phyloP scores from a whole-genome alignment of 306 rosid species.

The Rubus parviflorus region DNA sequence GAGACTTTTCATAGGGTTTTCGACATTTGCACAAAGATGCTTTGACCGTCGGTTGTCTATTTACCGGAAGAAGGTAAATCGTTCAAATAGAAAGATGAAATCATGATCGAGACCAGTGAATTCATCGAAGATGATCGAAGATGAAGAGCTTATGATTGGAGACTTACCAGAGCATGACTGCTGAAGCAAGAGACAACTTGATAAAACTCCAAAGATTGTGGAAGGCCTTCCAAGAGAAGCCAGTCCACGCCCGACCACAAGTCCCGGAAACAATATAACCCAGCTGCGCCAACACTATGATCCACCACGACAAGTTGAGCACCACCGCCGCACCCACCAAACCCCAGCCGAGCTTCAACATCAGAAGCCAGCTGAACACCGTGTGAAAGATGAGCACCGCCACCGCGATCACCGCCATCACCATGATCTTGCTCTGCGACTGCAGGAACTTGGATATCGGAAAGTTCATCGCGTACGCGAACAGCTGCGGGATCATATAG shows the following conservation, averaged over 20 bases:
- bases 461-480: conserved; percentile 75
- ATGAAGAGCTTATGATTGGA: no score
- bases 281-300: conserved; percentile 63
- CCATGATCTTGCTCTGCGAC: conserved; percentile 90
- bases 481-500: conserved; percentile 92
- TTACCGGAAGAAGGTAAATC: no score
- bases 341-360: conserved; percentile 64
- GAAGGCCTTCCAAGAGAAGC: conserved; percentile 71
- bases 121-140: no score
- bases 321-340: conserved; percentile 77
- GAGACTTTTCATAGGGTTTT: no score
- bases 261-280: conserved; percentile 60
- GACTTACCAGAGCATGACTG: conserved; percentile 75
- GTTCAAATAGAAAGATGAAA: no score
- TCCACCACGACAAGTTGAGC: conserved; percentile 77
- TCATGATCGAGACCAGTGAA: no score
- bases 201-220: conserved; percentile 67
- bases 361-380: conserved; percentile 70
- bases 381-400: conserved; percentile 60
- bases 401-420: conserved; percentile 66
- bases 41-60: no score
- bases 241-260: conserved; percentile 75
- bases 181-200: conserved; percentile 73
- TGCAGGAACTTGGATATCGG: conserved; percentile 83
- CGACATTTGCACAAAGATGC: no score